Conservation (phyloP, 495 filamentous ascomycete genomes). For the Penicillium roqueforti region DNA sequence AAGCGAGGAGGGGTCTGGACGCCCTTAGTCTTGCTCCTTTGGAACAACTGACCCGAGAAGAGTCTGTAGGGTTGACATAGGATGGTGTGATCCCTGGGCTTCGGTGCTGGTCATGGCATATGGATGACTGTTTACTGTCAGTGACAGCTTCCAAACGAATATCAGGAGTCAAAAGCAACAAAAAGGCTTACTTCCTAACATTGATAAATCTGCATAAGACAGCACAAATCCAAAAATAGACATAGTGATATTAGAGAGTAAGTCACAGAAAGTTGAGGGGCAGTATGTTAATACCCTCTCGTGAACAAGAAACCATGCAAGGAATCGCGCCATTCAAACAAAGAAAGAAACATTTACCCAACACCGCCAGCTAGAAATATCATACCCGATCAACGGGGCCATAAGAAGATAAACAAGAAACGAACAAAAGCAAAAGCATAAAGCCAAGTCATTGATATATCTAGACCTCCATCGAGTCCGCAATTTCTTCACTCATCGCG, state of each 20-base stretch:
- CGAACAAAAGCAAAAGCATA: slow-evolving; percentile 4
- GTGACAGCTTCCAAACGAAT: neutral
- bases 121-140: neutral
- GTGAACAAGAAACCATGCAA: slow-evolving; percentile 19
- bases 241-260: slow-evolving; percentile 8
- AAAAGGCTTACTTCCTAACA: neutral
- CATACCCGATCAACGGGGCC: slow-evolving; percentile 24
- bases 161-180: neutral
- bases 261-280: slow-evolving; percentile 7
- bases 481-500: slow-evolving; percentile 71
- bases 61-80: too few species aligned
- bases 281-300: slow-evolving; percentile 19
- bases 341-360: slow-evolving; percentile 12
- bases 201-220: neutral
- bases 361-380: slow-evolving; percentile 23
- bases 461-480: slow-evolving; percentile 62
- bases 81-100: too few species aligned
- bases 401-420: slow-evolving; percentile 11
- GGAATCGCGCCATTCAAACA: slow-evolving; percentile 26
- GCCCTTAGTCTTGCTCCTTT: too few species aligned
- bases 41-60: too few species aligned
- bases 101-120: too few species aligned
- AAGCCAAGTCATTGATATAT: neutral
- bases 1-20: too few species aligned
- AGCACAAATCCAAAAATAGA: neutral